Conservation (phyloP, 2,329 filamentous ascomycete species). For the Camillea tinctor region DNA sequence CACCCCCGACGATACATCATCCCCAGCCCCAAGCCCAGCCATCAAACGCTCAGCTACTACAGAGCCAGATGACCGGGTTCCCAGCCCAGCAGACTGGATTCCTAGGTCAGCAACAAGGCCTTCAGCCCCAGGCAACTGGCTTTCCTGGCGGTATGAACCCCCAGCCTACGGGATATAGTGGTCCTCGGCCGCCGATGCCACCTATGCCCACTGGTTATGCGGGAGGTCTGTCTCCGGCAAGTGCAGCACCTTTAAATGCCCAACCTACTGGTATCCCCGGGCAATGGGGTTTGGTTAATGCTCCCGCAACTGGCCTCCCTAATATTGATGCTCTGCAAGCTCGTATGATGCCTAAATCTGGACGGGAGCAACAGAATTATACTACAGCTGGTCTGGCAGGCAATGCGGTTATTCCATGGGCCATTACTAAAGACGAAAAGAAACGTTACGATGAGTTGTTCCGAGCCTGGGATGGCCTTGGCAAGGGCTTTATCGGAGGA, state of each 20-base stretch:
- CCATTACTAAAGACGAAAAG: constrained; percentile 98
- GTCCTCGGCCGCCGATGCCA: constrained; percentile 82
- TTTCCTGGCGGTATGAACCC: constrained; percentile 60
- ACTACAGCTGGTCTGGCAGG: constrained; percentile 85
- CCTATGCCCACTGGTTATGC: constrained; percentile 65
- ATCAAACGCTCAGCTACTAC: constrained; percentile 66
- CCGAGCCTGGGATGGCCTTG: constrained; percentile 92
- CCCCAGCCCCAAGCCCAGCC: constrained; percentile 72
- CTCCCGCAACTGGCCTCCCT: constrained; percentile 81
- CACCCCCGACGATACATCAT: constrained; percentile 60
- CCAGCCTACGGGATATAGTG: constrained; percentile 76
- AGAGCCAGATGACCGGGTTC: constrained; percentile 68
- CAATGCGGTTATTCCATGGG: constrained; percentile 96
- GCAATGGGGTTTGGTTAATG: constrained; percentile 98
- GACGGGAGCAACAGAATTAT: constrained; percentile 78
- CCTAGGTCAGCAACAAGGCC: constrained; percentile 53
- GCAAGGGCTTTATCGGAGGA: constrained; percentile 88
- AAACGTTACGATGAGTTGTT: constrained; percentile 94
- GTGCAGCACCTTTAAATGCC: constrained; percentile 68
- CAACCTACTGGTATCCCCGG: constrained; percentile 91
- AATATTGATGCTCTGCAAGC: constrained; percentile 92
- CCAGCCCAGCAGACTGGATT: constrained; percentile 55
- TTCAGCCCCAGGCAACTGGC: constrained; percentile 70
- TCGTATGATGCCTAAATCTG: constrained; percentile 96
- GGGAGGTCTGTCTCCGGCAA: constrained; percentile 62